Evolutionary conservation across 768 basidiomycete genomes (phyloP).

Genomic region (Mycena rebaudengoi): DNA sequence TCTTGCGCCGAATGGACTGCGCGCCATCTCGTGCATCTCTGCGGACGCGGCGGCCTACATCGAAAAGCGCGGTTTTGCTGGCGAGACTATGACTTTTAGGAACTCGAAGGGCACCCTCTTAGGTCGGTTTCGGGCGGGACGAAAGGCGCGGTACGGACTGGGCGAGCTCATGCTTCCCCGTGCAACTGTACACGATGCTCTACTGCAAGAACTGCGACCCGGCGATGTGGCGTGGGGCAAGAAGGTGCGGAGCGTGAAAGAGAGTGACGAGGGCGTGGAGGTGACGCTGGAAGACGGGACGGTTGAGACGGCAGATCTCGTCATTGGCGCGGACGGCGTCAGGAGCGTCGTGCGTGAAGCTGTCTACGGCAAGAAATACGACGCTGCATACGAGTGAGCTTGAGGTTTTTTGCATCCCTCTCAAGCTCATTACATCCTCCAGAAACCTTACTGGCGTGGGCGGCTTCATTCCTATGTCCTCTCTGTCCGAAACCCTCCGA

Average conservation of each 20-base stretch:
- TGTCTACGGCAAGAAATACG: constrained; percentile 39
- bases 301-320: constrained; percentile 43
- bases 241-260: constrained; percentile 37
- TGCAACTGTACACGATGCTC: constrained; percentile 42
- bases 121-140: constrained; percentile 37
- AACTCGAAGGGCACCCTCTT: constrained; percentile 47
- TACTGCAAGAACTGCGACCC: constrained; percentile 38
- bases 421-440: background rate
- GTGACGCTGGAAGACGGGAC: constrained; percentile 42
- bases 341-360: constrained; percentile 44
- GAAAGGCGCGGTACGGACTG: constrained; percentile 42
- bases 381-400: constrained; percentile 40
- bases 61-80: constrained; percentile 35
- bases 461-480: constrained; percentile 44
- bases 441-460: constrained; percentile 49
- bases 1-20: constrained; percentile 49
- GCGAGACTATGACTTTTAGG: constrained; percentile 36
- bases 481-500: constrained; percentile 36
- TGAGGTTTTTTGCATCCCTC: background rate
- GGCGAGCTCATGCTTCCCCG: constrained; percentile 43
- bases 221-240: constrained; percentile 42
- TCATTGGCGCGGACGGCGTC: constrained; percentile 52
- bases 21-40: constrained; percentile 42
- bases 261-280: constrained; percentile 33
- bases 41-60: constrained; percentile 41